Conservation (phyloP, 2,329 filamentous ascomycete species). For the Trichoderma sp. region DNA sequence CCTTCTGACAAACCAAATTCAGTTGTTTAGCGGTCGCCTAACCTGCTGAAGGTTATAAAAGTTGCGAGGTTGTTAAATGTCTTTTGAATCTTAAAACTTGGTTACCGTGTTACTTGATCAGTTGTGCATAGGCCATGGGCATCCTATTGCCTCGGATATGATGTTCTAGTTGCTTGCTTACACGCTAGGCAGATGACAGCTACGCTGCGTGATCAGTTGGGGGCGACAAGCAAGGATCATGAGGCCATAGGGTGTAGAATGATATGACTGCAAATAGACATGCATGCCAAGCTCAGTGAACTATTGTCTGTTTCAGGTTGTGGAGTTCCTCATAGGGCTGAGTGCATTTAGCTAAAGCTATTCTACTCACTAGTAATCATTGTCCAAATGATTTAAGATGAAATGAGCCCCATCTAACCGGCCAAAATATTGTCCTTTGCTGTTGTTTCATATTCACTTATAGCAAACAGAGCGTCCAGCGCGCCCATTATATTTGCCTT, state of each 20-base stretch:
- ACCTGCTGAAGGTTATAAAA: neutral
- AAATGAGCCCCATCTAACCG: neutral
- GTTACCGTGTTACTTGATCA: neutral
- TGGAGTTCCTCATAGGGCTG: constrained; percentile 4
- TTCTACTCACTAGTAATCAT: neutral
- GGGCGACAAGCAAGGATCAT: neutral
- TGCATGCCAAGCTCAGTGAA: constrained; percentile 2
- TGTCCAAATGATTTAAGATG: neutral
- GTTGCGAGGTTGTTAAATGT: neutral
- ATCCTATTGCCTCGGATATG: neutral
- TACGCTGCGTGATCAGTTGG: constrained; percentile 10
- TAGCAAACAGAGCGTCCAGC: neutral
- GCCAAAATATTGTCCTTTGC: neutral
- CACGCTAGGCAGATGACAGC: neutral
- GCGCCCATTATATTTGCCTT: neutral
- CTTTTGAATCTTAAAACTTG: neutral
- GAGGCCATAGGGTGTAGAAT: neutral
- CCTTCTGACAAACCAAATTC: neutral
- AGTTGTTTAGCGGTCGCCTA: neutral
- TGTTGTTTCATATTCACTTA: neutral
- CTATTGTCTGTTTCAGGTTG: neutral
- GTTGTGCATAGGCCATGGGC: neutral
- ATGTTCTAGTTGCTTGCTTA: neutral
- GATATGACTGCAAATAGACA: neutral
- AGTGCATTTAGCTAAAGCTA: neutral